Evolutionary conservation across 2,329 filamentous ascomycete species (phyloP).

Genomic region (Penicillium nordicum): DNA sequence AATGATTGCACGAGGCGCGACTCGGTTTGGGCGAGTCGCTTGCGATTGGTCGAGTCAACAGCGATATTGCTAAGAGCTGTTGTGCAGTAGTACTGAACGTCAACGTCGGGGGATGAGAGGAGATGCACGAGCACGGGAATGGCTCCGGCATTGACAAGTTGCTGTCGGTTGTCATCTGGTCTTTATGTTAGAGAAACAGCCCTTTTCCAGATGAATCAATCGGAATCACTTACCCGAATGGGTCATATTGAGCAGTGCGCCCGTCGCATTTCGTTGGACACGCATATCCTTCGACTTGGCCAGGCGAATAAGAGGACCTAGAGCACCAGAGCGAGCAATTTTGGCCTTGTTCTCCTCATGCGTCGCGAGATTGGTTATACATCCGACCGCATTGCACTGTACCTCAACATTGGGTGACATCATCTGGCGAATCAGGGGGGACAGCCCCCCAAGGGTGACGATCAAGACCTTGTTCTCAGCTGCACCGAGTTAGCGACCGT

Average conservation of each 20-base stretch:
- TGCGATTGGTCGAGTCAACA: conserved; percentile 85
- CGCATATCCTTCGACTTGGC: conserved; percentile 99
- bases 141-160: conserved; percentile 95
- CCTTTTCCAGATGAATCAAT: not conserved
- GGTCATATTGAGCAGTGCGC: conserved; percentile 96
- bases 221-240: conserved; percentile 70
- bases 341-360: conserved; percentile 99
- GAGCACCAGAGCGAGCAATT: conserved; percentile 89
- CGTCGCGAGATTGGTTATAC: conserved; percentile 96
- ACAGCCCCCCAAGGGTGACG: conserved; percentile 83
- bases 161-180: conserved; percentile 91
- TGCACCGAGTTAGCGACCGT: conserved; percentile 51
- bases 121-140: conserved; percentile 96
- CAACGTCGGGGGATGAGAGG: conserved; percentile 86
- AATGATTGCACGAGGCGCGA: conserved; percentile 87
- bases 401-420: conserved; percentile 97
- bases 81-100: conserved; percentile 99
- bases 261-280: conserved; percentile 94
- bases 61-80: conserved; percentile 98
- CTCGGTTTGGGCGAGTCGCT: conserved; percentile 86
- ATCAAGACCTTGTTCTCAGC: conserved; percentile 98
- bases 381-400: conserved; percentile 97
- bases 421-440: conserved; percentile 95
- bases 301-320: conserved; percentile 83
- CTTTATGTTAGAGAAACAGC: conserved; percentile 20